Conservation (phyloP, 2,329 filamentous ascomycete species). For the Colletotrichum tanaceti region DNA sequence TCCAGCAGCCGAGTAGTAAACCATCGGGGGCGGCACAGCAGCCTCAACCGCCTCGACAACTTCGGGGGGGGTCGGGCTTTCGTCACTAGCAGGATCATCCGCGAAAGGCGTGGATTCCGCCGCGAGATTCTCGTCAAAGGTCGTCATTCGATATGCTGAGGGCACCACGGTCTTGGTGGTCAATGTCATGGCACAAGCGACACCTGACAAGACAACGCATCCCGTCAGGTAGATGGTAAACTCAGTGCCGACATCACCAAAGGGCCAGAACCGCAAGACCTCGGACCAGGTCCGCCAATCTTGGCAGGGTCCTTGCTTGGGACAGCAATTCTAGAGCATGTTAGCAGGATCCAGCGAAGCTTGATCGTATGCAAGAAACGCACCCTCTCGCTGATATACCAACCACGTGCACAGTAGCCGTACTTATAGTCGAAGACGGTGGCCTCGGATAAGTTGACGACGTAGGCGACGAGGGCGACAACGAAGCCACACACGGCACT, state of each 20-base stretch:
- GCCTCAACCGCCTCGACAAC: slow-evolving; percentile 52
- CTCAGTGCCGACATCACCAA: slow-evolving; percentile 73
- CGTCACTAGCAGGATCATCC: slow-evolving; percentile 56
- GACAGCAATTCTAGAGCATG: slow-evolving; percentile 63
- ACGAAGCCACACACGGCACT: slow-evolving; percentile 90
- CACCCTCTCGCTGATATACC: slow-evolving; percentile 80
- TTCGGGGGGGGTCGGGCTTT: slow-evolving; percentile 57
- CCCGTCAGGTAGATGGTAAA: slow-evolving; percentile 80
- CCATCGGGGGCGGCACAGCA: slow-evolving; percentile 73
- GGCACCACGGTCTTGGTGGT: slow-evolving; percentile 95
- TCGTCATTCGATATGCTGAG: slow-evolving; percentile 86
- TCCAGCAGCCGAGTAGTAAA: slow-evolving; percentile 95
- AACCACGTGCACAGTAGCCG: slow-evolving; percentile 80
- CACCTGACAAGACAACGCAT: slow-evolving; percentile 75
- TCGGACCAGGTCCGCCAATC: slow-evolving; percentile 69
- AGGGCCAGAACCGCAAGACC: slow-evolving; percentile 56
- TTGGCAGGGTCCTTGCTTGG: slow-evolving; percentile 60
- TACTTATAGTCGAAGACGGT: slow-evolving; percentile 91
- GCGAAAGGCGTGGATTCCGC: slow-evolving; percentile 59
- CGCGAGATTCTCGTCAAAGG: slow-evolving; percentile 91
- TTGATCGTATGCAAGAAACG: slow-evolving; percentile 12
- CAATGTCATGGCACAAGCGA: slow-evolving; percentile 83
- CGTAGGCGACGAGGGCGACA: slow-evolving; percentile 87
- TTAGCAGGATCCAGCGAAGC: slow-evolving; percentile 35
- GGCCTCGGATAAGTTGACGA: slow-evolving; percentile 87